Base-by-base conservation (phyloP, 2,329 filamentous ascomycete genomes). In the Diplodia corticola region DNA sequence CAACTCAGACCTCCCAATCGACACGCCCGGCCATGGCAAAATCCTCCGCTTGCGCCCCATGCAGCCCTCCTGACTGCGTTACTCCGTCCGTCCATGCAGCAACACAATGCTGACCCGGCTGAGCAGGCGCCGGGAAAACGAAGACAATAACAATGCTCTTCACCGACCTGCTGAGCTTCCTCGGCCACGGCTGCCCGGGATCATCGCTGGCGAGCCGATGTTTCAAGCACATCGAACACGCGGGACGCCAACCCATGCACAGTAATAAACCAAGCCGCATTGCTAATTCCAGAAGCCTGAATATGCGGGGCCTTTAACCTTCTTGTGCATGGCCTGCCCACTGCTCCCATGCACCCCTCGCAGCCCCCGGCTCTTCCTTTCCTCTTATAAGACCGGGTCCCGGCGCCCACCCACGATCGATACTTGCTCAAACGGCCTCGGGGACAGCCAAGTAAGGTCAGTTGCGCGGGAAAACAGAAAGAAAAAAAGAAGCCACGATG, bases 31-130 rank as follows among this genome's bases (percentile, higher is more conserved):
- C 55, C 24, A 22, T n/a, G n/a, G 22, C 44, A 1, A 48, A 48
- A 48, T 48, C 35, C 57, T 49, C 57, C 57, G 57, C 28, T 61
- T 49, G 57, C n/a, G 57, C 2, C 15, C 57, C 24, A 61, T 49
- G 57, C 44, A 49, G 30, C 24, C 12, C 24, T 26, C 40, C 57
- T 35, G 44, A 61, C 24, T 33, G 57, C 57, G 40, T 49, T 61
- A 61, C 40, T 49, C 17, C 26, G 37, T n/a, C 55, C 57, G 57
- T 49, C 57, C 57, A 33, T 61, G 57, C 54, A 59, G 9, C 53
- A 40, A 20, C 54, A 4, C 53, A 40, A 20, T 37, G 30, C 26
- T 59, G 35, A 46, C 22, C n/a, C 57, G 40, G 44, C 40, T n/a
- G 6, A 13, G 26, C n/a, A 4, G 17, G n/a, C n/a, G n/a, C n/a